Evolutionary conservation across 805 yeast species (phyloP), one percentile per base, ranked within the genome.

Genomic region (Metschnikowia drakensbergensis): DNA sequence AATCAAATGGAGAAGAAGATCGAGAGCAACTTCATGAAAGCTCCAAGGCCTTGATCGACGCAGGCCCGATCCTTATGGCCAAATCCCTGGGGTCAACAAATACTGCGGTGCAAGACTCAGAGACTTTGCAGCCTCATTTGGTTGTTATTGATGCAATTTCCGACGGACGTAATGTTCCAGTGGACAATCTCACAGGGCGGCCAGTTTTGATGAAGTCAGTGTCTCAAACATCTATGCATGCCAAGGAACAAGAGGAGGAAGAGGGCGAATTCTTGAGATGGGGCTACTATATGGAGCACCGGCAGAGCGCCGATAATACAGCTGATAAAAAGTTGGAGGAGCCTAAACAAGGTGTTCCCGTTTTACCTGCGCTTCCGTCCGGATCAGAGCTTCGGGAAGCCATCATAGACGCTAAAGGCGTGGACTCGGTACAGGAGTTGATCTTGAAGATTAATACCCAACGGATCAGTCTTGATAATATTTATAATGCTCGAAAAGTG

Each of bases 221-320:
- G 4, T 82, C 88, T 0, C 85, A 80, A 53, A 83, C 86, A 1
- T 77, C 87, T 7, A 58, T 78, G 8, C 82, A 86, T 59, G 88
- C 90, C 11, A 84, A 81, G 63, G 80, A 79, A 54, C 88, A 86
- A 64, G 96, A 89, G 62, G 83, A 83, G 52, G 97, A 90, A 63
- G 97, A 90, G 71, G 97, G 97, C 58, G 96, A 87, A 60, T 77
- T 89, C 54, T 96, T 88, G 65, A 82, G 86, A 67, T 82, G 89
- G 83, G 96, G 96, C 17, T 81, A 82, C 59, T 87, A 81, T 58
- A 83, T 88, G 54, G 86, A 83, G 61, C 88, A 82, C 59, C 80
- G 84, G 51, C 70, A 54, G 45, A 64, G 63, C 29, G 54, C 62
- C 31, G 65, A 54, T 11, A 48, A 42, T 4, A n/a, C 36, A 6